Base-by-base conservation (phyloP, 2,329 filamentous ascomycete species). In the Botrytis galanthina region DNA sequence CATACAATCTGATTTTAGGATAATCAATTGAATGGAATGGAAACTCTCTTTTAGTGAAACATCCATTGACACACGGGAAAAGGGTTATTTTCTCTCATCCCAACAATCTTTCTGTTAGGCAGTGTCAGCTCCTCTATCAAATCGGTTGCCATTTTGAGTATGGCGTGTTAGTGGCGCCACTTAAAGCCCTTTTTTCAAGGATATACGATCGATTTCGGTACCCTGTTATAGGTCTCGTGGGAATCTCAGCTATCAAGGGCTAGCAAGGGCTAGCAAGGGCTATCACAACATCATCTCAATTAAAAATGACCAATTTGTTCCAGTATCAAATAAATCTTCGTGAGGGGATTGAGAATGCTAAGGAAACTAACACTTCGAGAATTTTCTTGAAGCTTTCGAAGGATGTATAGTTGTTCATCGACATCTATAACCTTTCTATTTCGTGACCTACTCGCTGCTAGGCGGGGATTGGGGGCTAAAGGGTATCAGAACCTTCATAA, bases 171-270 rank as follows among this genome's bases (percentile, higher is more conserved):
- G 46, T 68, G 64, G 46, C 64, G 48, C 64, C n/a, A 14, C 39
- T 48, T 22, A 48, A 37, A 48, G 22, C 54, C 29, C 29, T 48
- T 35, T 61, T 68, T 37, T 29, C 14, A 16, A 62, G 29, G 57
- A 20, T 62, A 57, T 35, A 46, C 42, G 54, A 70, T 46, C 57
- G 68, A 70, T 70, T 22, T 46, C 22, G 44, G 37, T 62, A 70
- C 68, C 57, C 42, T 70, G 68, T 46, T 62, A 70, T 57, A 12
- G 37, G 44, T 62, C 54, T n/a, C 9, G 29, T 70, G 57, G 57
- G 42, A 32, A 62, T 62, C 57, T 70, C 20, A 62, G 35, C 35
- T 54, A 68, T 6, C 16, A 26, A 42, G 26, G 35, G 35, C 22
- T 54, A 68, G 48, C 46, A 51, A 51, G 46, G 46, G 46, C 46